Evolutionary conservation across 2,329 filamentous ascomycete species (phyloP).

Genomic region (Xylaria sp.): DNA sequence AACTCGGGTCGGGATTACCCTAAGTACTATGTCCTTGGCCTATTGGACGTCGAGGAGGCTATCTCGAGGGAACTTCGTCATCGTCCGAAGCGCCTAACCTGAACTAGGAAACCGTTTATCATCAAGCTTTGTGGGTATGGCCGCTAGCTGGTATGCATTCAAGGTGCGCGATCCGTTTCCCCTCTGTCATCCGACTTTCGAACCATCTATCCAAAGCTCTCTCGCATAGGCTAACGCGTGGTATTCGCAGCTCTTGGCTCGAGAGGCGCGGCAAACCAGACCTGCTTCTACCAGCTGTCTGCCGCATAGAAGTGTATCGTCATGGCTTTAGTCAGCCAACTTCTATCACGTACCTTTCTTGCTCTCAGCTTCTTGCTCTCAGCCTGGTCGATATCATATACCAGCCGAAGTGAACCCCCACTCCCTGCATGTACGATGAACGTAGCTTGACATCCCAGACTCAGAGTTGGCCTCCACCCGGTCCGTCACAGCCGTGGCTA

Average conservation of each 20-base stretch:
- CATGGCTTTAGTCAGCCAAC: neutral
- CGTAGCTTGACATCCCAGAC: conserved; percentile 16
- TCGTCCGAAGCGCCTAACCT: conserved; percentile 5
- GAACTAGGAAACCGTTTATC: conserved; percentile 3
- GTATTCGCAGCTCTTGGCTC: neutral
- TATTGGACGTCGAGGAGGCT: neutral
- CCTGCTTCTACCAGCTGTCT: neutral
- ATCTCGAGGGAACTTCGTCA: conserved; percentile 8
- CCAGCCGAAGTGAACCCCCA: conserved; percentile 26
- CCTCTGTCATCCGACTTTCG: neutral
- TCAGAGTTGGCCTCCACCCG: conserved; percentile 25
- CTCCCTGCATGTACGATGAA: conserved; percentile 10
- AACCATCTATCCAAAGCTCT: neutral
- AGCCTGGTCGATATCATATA: conserved; percentile 16
- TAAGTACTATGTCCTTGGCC: neutral
- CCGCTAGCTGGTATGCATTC: neutral
- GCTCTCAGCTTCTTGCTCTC: conserved; percentile 2
- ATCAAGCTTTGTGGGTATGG: conserved; percentile 1
- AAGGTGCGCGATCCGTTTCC: neutral
- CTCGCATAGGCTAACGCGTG: neutral
- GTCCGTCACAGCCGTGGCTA: conserved; percentile 30
- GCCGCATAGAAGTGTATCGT: neutral
- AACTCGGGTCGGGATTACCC: conserved; percentile 16
- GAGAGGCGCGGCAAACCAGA: neutral
- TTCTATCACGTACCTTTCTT: neutral